phyloP scores from a whole-genome alignment of 1,284 basidiomycete genomes.

The Rhodotorula sp. region DNA sequence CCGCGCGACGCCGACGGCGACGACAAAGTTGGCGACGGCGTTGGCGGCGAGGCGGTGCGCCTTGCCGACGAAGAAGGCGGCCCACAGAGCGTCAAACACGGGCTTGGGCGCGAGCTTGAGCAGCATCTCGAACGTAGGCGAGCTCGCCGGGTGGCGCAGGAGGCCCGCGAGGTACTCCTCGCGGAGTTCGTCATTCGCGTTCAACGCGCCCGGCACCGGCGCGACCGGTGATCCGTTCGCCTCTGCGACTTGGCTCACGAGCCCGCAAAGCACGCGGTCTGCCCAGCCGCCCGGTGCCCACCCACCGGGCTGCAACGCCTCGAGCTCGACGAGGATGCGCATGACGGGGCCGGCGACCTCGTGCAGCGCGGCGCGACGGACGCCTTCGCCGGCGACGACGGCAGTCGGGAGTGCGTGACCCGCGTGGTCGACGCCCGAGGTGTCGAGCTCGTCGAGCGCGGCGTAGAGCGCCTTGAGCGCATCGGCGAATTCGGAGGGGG shows the following conservation, averaged over 20 bases:
- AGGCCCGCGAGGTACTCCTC: conserved; percentile 78
- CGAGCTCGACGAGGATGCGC: conserved; percentile 59
- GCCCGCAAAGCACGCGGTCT: conserved; percentile 77
- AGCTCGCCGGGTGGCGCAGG: conserved; percentile 78
- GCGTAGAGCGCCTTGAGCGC: conserved; percentile 61
- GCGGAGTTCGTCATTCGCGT: conserved; percentile 40
- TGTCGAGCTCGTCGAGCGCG: conserved; percentile 51
- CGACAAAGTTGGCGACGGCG: conserved; percentile 87
- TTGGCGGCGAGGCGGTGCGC: conserved; percentile 70
- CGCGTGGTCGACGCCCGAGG: conserved; percentile 4
- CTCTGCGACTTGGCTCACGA: conserved; percentile 60
- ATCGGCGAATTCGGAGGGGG: conserved; percentile 60
- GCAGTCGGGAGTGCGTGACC: conserved; percentile 7
- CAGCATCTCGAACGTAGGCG: conserved; percentile 79
- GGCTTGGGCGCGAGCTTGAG: conserved; percentile 62
- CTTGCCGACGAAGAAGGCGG: conserved; percentile 70
- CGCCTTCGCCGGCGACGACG: conserved; percentile 62
- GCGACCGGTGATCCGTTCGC: background rate
- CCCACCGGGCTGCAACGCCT: conserved; percentile 67
- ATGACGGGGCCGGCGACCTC: conserved; percentile 78
- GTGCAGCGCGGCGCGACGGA: conserved; percentile 75
- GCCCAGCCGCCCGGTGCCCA: conserved; percentile 69
- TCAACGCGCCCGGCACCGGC: background rate
- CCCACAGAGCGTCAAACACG: conserved; percentile 73
- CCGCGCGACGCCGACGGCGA: conserved; percentile 72